phyloP scores from a whole-genome alignment of 306 rosid genomes.

The Vigna angularis region DNA sequence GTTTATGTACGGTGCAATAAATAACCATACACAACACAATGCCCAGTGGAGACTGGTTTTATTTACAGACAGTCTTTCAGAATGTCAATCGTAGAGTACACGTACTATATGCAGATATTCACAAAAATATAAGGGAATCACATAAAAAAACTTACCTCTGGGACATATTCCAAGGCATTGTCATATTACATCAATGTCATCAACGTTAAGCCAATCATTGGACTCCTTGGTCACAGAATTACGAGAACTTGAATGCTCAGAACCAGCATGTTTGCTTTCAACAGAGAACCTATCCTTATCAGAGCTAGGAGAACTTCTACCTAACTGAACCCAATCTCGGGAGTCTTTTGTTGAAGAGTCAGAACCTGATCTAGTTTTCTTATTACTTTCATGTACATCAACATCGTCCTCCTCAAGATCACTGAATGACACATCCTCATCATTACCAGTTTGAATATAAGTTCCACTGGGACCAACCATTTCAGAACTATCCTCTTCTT shows the following conservation, averaged over 20 bases:
- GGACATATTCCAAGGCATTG: constrained; percentile 35
- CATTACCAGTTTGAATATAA: constrained; percentile 64
- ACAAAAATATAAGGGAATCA: constrained; percentile 52
- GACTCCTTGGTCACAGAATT: constrained; percentile 77
- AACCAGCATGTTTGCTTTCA: constrained; percentile 59
- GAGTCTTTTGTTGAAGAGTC: constrained; percentile 91
- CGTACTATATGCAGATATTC: constrained; percentile 60
- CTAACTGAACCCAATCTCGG: constrained; percentile 90
- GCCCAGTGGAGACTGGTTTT: constrained; percentile 53
- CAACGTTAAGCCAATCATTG: constrained; percentile 91
- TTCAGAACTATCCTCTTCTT: constrained; percentile 86
- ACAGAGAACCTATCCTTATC: constrained; percentile 64
- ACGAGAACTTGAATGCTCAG: constrained; percentile 64
- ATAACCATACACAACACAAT: constrained; percentile 49
- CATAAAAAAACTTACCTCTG: constrained; percentile 42
- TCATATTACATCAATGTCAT: constrained; percentile 86
- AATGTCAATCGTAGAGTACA: constrained; percentile 52
- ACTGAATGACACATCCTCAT: constrained; percentile 94
- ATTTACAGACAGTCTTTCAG: constrained; percentile 65
- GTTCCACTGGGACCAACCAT: constrained; percentile 70
- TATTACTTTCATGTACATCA: constrained; percentile 59
- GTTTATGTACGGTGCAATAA: constrained; percentile 43
- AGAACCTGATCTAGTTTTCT: constrained; percentile 74
- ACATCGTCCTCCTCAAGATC: constrained; percentile 96
- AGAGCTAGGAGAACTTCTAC: constrained; percentile 71